These are phyloP conservation scores for Solanum etuberosum DNA, from an alignment of 257 asterid genomes.

Conservation along the genomic window DNA sequence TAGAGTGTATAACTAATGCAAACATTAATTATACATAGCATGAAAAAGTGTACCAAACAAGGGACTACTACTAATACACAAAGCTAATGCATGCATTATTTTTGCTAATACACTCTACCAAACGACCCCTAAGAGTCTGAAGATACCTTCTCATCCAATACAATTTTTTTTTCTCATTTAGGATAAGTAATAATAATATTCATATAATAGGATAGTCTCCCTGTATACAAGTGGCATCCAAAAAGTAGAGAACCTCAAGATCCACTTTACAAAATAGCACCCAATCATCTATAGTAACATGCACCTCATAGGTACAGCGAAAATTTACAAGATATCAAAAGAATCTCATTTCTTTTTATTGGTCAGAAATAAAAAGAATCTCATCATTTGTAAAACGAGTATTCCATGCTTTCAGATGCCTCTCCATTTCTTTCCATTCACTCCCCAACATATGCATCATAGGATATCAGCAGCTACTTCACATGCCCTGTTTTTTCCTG, in stretches of 20 bases:
- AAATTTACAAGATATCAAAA: background rate
- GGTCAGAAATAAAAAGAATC: background rate
- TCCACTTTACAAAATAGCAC: background rate
- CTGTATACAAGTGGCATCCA: background rate
- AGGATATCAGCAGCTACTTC: background rate
- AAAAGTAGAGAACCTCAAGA: background rate
- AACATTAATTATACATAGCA: background rate
- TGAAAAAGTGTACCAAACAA: background rate
- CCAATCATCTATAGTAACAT: background rate
- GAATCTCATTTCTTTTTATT: background rate
- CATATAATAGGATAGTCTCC: background rate
- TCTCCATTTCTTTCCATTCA: background rate
- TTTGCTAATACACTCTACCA: background rate
- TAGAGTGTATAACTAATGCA: background rate
- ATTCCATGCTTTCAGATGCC: background rate
- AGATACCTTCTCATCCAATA: background rate
- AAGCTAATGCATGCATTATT: background rate
- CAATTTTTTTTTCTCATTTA: background rate
- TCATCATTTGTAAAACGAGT: background rate
- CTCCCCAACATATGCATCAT: background rate
- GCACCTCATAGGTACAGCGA: background rate
- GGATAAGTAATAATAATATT: background rate
- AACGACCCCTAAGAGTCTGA: background rate
- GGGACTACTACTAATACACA: background rate
- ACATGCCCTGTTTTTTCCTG: background rate